A percentile compares a stretch with the other conserved stretches of the same genome.
Conservation (phyloP, 2,329 filamentous ascomycete genomes). For the Apiospora pterosperma region DNA sequence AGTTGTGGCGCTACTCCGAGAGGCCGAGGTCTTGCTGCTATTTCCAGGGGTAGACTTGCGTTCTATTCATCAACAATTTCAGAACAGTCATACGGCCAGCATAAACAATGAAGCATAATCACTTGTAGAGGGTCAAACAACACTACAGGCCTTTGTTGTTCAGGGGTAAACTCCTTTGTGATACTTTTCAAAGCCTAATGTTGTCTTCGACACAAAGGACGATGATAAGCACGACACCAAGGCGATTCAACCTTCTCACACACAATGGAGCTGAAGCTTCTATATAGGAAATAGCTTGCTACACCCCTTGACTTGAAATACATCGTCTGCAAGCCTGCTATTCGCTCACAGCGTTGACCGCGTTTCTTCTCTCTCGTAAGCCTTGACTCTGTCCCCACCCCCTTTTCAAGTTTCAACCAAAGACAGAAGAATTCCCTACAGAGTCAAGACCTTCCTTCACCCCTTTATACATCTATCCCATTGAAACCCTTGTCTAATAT, state of each 20-base stretch:
- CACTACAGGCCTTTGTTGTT: background rate
- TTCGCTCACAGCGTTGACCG: background rate
- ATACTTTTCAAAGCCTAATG: background rate
- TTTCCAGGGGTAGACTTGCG: background rate
- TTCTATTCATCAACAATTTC: background rate
- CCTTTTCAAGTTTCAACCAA: background rate
- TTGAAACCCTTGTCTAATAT: background rate
- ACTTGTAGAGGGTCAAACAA: background rate
- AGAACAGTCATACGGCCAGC: background rate
- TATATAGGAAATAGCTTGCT: background rate
- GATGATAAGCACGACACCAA: background rate
- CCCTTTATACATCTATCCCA: background rate
- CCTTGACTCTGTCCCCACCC: background rate
- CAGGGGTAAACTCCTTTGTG: background rate
- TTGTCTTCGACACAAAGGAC: background rate
- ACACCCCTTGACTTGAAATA: background rate
- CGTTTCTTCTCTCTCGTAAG: background rate
- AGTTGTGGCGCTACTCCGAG: slow-evolving; percentile 93
- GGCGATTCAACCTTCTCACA: background rate
- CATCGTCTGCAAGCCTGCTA: background rate
- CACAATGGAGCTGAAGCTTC: background rate
- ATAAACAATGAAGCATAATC: background rate
- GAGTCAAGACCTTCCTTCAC: background rate
- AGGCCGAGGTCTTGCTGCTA: slow-evolving; percentile 80
- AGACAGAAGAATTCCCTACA: background rate